Base-by-base conservation (phyloP, 2,329 filamentous ascomycete species). In the Albophoma yamanashiensis region DNA sequence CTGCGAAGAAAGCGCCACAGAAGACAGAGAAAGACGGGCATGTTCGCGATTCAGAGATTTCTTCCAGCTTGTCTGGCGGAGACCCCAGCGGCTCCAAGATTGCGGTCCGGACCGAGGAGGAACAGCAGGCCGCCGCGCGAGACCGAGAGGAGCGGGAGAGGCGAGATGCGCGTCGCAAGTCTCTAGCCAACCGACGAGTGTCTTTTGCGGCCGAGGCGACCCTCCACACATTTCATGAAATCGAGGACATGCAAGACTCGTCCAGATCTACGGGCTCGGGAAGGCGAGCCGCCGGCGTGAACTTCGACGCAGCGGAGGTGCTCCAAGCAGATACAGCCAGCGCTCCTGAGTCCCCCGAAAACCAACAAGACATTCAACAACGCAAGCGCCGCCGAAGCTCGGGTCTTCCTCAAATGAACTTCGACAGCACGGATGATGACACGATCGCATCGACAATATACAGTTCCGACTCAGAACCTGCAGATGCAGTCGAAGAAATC, bases 141-240 rank as follows among this genome's bases (percentile, higher is more conserved):
- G 87, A 90, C 67, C 81, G 85, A 31, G 88, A 90, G 64, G 88
- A 89, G 63, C 81, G 82, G 50, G 87, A 93, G 67, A 84, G 92
- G 59, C 84, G 92, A 66, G 94, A 96, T 72, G 92, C 91, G 53
- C 87, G 94, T 64, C 84, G 94, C 66, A 97, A 97, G 72, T 97
- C 92, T 22, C 82, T 96, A 60, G 92, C 93, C 56, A 96, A 94
- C 71, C 86, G 94, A 68, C 86, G 94, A 69, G 94, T 99, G 40
- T 97, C 93, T 0, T 99, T 99, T 74, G 94, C 94, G 5, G 94
- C 94, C 1, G 94, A 99, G 75, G 94, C 94, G 15, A 99, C 94
- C 4, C 81, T 99, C 42, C 94, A 99, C 71, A 99, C 94, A 0
- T 97, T 96, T 82, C 92, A 97, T 69, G 92, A 94, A 60, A 85